Conservation (phyloP, 495 filamentous ascomycete genomes). For the Neurospora discreta region DNA sequence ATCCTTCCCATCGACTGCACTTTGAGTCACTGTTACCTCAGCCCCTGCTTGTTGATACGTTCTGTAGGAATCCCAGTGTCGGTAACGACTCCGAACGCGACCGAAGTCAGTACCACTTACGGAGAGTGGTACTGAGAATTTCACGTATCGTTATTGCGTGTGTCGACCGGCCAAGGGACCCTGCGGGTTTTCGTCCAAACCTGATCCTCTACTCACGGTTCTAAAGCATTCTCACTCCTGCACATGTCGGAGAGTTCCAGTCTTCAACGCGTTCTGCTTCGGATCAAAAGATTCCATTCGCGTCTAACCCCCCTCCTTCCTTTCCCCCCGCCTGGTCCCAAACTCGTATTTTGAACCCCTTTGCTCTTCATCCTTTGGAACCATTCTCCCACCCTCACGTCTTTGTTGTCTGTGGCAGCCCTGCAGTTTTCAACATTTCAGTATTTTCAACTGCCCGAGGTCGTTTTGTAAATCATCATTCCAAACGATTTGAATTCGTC, state of each 20-base stretch:
- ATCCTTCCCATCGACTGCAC: background rate
- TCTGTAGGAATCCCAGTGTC: background rate
- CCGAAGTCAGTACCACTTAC: background rate
- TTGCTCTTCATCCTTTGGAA: background rate
- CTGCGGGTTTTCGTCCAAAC: background rate
- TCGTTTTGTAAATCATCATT: background rate
- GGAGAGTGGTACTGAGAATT: background rate
- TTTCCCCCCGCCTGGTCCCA: background rate
- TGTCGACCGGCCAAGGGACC: background rate
- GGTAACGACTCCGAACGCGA: background rate
- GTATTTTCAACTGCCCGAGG: background rate
- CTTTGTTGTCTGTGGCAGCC: background rate
- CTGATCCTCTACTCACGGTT: background rate
- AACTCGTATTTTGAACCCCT: background rate
- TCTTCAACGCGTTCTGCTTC: background rate
- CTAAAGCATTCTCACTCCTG: background rate
- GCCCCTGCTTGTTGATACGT: background rate
- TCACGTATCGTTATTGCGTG: background rate
- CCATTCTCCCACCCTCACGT: background rate
- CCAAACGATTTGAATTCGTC: background rate
- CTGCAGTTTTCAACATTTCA: background rate
- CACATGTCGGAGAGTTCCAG: background rate
- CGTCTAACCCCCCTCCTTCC: background rate
- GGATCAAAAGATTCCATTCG: background rate
- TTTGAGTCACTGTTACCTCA: background rate